Evolutionary conservation across 139 green algal genomes (phyloP), one percentile per base, ranked within the genome.

Genomic region (Nannochloris sp.): DNA sequence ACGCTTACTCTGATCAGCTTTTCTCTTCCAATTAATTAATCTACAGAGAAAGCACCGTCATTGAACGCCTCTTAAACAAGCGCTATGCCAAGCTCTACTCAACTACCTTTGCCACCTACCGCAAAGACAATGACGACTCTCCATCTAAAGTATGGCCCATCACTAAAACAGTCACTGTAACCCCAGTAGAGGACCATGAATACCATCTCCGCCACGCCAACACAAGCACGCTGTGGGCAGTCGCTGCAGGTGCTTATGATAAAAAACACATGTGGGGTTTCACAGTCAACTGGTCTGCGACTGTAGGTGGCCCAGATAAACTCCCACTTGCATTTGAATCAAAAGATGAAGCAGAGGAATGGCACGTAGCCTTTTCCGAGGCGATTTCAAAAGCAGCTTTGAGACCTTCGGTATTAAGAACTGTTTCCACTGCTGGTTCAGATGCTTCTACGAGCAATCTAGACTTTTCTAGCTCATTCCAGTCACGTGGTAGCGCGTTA

Each of bases 51-150:
- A 68, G 54, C 31, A 63, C 34, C 31, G 63, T 77, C 31, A 61
- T 77, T 13, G 62, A 71, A 24, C 32, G 51, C 29, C 44, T 77
- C 36, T 33, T 77, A 31, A 77, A 77, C 39, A 67, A 60, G 64
- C 70, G 70, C 14, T 77, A 68, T 46, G 70, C 48, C 0, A 54
- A 46, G 14, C 64, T 77, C 10, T 68, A 66, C 38, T 25, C 63
- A 2, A 61, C 58, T 3, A 32, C 32, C 6, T 57, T 72, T 56
- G 57, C 67, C 15, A 77, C 70, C 7, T 77, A 72, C 37, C 27
- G 70, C 4, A 64, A 64, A 23, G 68, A 65, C 3, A 55, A 13
- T 5, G 57, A 60, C 27, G 55, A 55, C 15, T 6, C 44, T 25
- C 30, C 25, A 6, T 67, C 54, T 29, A 76, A 76, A 65, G 62